These are phyloP conservation scores for Stachybotrys chlorohalonatus DNA, from an alignment of 2,329 filamentous ascomycete species.

Conservation along the genomic window DNA sequence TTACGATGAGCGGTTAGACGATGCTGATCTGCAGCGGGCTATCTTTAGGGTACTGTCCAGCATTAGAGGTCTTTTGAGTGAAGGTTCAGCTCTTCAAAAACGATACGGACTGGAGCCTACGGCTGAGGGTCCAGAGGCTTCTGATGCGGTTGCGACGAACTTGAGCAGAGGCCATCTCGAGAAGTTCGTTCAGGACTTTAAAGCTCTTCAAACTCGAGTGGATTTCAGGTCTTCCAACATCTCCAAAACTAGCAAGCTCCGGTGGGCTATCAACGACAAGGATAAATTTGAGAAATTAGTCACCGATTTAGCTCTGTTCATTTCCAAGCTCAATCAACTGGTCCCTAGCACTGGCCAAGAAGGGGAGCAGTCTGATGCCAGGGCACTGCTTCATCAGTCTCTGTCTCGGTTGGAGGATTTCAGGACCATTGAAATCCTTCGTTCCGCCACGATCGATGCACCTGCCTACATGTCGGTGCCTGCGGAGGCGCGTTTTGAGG, in stretches of 20 bases:
- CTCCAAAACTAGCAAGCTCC: not conserved
- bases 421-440: not conserved
- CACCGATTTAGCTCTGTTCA: not conserved
- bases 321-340: not conserved
- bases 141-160: not conserved
- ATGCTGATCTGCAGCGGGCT: not conserved
- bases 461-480: not conserved
- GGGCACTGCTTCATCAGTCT: not conserved
- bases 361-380: not conserved
- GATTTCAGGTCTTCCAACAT: not conserved
- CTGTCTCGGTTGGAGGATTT: not conserved
- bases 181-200: not conserved
- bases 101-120: not conserved
- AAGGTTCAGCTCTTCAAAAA: not conserved
- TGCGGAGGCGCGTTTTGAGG: not conserved
- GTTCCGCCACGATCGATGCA: not conserved
- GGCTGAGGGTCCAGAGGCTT: not conserved
- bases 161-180: not conserved
- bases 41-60: not conserved
- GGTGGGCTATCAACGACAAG: constrained; percentile 2
- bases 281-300: constrained; percentile 1
- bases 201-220: not conserved
- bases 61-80: not conserved
- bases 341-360: not conserved
- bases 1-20: not conserved